Percentiles rank a stretch among this genome's conserved stretches.
Conservation (phyloP, 2,329 filamentous ascomycete species). For the Trichoderma asperellum region DNA sequence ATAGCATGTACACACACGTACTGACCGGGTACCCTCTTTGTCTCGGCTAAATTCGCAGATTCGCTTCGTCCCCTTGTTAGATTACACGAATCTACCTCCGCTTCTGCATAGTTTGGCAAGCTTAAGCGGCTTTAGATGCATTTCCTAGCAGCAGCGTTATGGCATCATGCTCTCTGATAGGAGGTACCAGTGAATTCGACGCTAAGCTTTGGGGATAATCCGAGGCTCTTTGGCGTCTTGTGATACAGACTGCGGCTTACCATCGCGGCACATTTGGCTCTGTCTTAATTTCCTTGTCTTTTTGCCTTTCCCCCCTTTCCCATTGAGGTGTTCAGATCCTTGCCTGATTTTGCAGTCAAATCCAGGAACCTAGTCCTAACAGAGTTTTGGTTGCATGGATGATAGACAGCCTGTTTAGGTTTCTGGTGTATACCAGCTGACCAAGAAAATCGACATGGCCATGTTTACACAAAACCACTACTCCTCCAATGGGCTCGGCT, state of each 20-base stretch:
- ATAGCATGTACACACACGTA: conserved; percentile 8
- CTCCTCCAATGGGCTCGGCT: background rate
- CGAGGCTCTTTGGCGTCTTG: conserved; percentile 9
- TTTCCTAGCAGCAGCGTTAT: conserved; percentile 6
- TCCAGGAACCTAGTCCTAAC: conserved; percentile 26
- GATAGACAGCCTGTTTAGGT: conserved; percentile 16
- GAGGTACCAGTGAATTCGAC: conserved; percentile 1
- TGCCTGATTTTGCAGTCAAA: conserved; percentile 6
- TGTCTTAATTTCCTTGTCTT: background rate
- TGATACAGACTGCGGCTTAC: conserved; percentile 19
- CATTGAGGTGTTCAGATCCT: conserved; percentile 11
- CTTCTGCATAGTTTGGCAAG: conserved; percentile 18
- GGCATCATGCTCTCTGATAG: conserved; percentile 1
- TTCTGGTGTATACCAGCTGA: conserved; percentile 12
- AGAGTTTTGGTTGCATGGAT: conserved; percentile 25
- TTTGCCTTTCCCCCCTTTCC: background rate
- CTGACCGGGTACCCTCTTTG: conserved; percentile 6
- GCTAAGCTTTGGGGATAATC: conserved; percentile 13
- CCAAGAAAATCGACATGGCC: background rate
- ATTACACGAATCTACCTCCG: conserved; percentile 11
- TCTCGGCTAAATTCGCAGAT: conserved; percentile 23
- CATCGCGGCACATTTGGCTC: conserved; percentile 1
- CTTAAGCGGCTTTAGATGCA: conserved; percentile 17
- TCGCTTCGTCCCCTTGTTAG: background rate
- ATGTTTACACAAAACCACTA: conserved; percentile 8